phyloP scores from a whole-genome alignment of 1,284 basidiomycete species.

The Sanguinoderma infundibulare region DNA sequence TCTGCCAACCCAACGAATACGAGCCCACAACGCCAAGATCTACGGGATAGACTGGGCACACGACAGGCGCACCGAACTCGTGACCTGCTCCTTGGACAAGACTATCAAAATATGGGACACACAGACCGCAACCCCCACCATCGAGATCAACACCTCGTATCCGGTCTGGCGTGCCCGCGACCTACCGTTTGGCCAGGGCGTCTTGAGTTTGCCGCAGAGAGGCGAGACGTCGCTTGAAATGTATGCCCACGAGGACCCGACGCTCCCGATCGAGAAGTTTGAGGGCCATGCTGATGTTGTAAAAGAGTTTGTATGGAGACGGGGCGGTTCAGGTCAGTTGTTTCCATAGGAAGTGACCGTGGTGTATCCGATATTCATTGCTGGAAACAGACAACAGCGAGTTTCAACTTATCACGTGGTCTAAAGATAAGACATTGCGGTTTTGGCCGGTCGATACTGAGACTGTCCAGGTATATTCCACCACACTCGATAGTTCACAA shows the following conservation, averaged over 20 bases:
- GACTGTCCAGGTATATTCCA: conserved; percentile 59
- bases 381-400: conserved; percentile 59
- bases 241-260: conserved; percentile 63
- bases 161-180: conserved; percentile 95
- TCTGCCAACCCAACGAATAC: conserved; percentile 76
- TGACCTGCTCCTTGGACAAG: conserved; percentile 92
- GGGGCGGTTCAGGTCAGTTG: conserved; percentile 56
- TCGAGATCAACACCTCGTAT: conserved; percentile 77
- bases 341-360: neutral
- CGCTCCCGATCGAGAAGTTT: conserved; percentile 73
- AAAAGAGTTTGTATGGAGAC: conserved; percentile 98
- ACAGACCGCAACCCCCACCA: conserved; percentile 46
- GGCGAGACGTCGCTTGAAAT: conserved; percentile 87
- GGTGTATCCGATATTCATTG: neutral
- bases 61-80: conserved; percentile 70
- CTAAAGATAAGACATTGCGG: conserved; percentile 90
- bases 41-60: conserved; percentile 97
- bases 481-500: neutral
- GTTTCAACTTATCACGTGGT: conserved; percentile 97
- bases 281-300: conserved; percentile 93
- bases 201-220: conserved; percentile 90
- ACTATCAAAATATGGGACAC: conserved; percentile 88
- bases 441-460: conserved; percentile 89
- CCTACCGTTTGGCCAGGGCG: conserved; percentile 90
- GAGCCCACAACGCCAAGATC: conserved; percentile 87